Conservation (phyloP, 2,329 filamentous ascomycete species). For the Epichloe sp. region DNA sequence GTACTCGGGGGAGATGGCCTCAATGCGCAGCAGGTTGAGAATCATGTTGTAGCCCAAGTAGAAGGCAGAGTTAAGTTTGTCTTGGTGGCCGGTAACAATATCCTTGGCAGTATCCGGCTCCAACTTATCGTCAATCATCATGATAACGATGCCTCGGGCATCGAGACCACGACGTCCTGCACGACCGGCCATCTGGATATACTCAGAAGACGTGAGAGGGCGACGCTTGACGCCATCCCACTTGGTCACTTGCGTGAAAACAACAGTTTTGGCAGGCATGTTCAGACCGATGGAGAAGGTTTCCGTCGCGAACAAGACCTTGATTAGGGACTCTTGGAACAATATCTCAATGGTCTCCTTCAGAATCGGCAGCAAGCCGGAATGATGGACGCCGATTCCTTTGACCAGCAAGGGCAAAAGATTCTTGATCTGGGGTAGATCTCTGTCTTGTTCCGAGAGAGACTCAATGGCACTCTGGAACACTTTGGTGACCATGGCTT, state of each 20-base stretch:
- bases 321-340: conserved; percentile 96
- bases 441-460: conserved; percentile 80
- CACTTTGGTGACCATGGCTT: conserved; percentile 85
- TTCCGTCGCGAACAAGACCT: conserved; percentile 94
- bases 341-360: conserved; percentile 99
- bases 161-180: conserved; percentile 94
- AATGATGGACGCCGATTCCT: conserved; percentile 96
- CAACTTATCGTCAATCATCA: conserved; percentile 98
- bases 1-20: conserved; percentile 91
- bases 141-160: conserved; percentile 95
- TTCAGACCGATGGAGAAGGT: conserved; percentile 98
- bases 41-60: conserved; percentile 99
- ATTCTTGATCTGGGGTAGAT: conserved; percentile 80
- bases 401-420: conserved; percentile 78
- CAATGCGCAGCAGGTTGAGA: conserved; percentile 89
- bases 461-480: conserved; percentile 89
- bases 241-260: conserved; percentile 95
- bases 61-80: conserved; percentile 94
- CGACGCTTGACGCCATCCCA: conserved; percentile 74
- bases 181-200: conserved; percentile 97
- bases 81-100: conserved; percentile 92
- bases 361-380: conserved; percentile 82
- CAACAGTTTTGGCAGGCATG: conserved; percentile 98
- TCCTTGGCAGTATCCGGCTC: conserved; percentile 88
- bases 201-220: conserved; percentile 87